Evolutionary conservation across 495 filamentous ascomycete genomes (phyloP).

Genomic region (Glutinoglossum americanum): DNA sequence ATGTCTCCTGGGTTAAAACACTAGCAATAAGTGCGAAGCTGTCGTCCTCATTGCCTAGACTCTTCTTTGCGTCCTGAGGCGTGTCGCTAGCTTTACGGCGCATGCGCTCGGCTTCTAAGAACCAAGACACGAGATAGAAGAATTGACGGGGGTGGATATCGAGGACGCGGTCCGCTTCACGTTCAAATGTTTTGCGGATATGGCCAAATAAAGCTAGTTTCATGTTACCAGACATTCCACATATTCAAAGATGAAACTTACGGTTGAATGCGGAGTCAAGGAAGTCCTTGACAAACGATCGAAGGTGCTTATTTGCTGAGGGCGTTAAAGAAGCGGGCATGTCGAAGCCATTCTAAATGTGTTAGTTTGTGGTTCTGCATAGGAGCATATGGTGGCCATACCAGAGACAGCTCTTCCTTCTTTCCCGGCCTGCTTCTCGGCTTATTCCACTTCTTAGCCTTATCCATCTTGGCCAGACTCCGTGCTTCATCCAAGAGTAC

Average conservation of each 20-base stretch:
- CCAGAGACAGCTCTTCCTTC: constrained; percentile 25
- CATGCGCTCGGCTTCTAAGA: constrained; percentile 69
- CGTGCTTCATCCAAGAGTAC: constrained; percentile 51
- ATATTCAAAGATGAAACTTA: not conserved
- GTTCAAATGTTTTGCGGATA: constrained; percentile 71
- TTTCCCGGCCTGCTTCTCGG: constrained; percentile 41
- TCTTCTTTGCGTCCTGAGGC: constrained; percentile 11
- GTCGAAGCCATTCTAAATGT: constrained; percentile 43
- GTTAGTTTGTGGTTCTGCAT: not conserved
- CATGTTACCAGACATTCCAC: not conserved
- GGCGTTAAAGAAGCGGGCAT: constrained; percentile 43
- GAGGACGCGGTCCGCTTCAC: constrained; percentile 68
- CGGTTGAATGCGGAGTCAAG: constrained; percentile 87
- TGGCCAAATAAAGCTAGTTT: constrained; percentile 47
- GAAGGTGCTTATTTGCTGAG: constrained; percentile 46
- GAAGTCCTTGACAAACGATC: constrained; percentile 78
- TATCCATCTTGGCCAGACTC: constrained; percentile 73
- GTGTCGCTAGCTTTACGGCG: constrained; percentile 35
- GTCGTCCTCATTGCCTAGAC: constrained; percentile 35
- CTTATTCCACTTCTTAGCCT: constrained; percentile 72
- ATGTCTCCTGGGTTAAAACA: constrained; percentile 80
- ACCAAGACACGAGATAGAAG: constrained; percentile 88
- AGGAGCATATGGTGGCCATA: not conserved
- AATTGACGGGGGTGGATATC: constrained; percentile 57
- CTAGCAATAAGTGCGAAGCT: constrained; percentile 71